phyloP scores from a whole-genome alignment of 2,329 filamentous ascomycete genomes.

The Scolecobasidium constrictum region DNA sequence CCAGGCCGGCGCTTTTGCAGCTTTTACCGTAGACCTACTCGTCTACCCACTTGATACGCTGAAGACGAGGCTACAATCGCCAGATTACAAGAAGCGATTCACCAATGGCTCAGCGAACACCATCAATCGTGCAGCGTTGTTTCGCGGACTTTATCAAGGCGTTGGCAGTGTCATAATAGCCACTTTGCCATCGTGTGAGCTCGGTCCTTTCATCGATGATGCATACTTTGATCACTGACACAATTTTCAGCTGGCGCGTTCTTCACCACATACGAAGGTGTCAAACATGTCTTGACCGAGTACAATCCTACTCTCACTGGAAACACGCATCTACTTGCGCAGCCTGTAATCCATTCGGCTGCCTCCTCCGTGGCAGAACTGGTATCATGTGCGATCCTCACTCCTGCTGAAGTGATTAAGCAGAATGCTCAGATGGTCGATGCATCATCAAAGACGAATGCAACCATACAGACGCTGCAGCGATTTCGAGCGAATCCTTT shows the following conservation, averaged over 20 bases:
- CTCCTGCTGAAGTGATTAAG: conserved; percentile 83
- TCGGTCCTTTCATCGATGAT: not conserved
- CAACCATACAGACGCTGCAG: conserved; percentile 45
- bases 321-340: conserved; percentile 37
- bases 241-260: conserved; percentile 59
- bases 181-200: conserved; percentile 71
- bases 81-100: conserved; percentile 60
- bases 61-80: conserved; percentile 76
- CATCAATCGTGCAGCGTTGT: conserved; percentile 44
- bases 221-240: not conserved
- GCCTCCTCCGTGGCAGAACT: conserved; percentile 71
- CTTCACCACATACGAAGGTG: conserved; percentile 79
- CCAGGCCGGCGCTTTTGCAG: conserved; percentile 77
- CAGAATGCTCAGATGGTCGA: conserved; percentile 83
- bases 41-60: conserved; percentile 84
- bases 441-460: conserved; percentile 24
- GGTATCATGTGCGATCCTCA: conserved; percentile 76
- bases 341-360: conserved; percentile 58
- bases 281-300: conserved; percentile 52
- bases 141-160: conserved; percentile 75
- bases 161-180: conserved; percentile 75
- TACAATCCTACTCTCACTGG: conserved; percentile 33
- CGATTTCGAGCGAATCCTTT: conserved; percentile 46
- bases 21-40: conserved; percentile 74
- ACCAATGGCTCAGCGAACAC: conserved; percentile 44